Percentiles rank a stretch among this genome's conserved stretches.
Evolutionary conservation across 352 stramenopile genomes (phyloP).

Genomic region (Pythium rishiriense): DNA sequence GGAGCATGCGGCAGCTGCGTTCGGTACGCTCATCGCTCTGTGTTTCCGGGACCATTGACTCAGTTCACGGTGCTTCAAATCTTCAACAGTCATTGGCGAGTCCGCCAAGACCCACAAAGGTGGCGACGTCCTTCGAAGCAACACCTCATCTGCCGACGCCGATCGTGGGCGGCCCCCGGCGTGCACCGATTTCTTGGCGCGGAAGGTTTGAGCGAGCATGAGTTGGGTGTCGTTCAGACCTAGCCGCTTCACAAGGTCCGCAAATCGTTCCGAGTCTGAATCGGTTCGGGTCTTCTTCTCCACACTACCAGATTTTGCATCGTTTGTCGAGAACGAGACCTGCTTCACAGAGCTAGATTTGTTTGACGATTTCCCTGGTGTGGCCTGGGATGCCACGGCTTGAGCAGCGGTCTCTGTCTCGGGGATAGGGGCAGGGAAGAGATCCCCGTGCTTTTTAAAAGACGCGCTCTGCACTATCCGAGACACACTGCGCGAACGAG

Average conservation of each 20-base stretch:
- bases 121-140: conserved; percentile 24
- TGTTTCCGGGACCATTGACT: conserved; percentile 22
- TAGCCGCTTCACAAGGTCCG: conserved; percentile 29
- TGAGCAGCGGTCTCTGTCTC: neutral
- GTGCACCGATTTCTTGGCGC: conserved; percentile 16
- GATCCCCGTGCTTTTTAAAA: conserved; percentile 34
- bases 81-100: conserved; percentile 3
- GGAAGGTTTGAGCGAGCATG: conserved; percentile 24
- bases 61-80: conserved; percentile 7
- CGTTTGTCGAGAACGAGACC: conserved; percentile 26
- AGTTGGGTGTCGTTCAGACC: conserved; percentile 30
- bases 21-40: conserved; percentile 30
- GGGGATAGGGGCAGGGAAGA: conserved; percentile 13
- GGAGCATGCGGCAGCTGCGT: conserved; percentile 1
- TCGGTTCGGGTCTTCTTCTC: conserved; percentile 27
- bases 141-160: conserved; percentile 34
- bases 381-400: neutral
- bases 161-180: conserved; percentile 25
- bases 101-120: conserved; percentile 31
- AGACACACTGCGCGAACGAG: conserved; percentile 37
- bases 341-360: conserved; percentile 20
- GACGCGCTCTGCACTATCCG: conserved; percentile 35
- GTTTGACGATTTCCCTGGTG: conserved; percentile 11
- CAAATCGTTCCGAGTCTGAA: conserved; percentile 27
- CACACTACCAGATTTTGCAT: neutral